Evolutionary conservation across 352 stramenopile genomes (phyloP), one percentile per base, ranked within the genome.

Genomic region (Phytopythium montanum): DNA sequence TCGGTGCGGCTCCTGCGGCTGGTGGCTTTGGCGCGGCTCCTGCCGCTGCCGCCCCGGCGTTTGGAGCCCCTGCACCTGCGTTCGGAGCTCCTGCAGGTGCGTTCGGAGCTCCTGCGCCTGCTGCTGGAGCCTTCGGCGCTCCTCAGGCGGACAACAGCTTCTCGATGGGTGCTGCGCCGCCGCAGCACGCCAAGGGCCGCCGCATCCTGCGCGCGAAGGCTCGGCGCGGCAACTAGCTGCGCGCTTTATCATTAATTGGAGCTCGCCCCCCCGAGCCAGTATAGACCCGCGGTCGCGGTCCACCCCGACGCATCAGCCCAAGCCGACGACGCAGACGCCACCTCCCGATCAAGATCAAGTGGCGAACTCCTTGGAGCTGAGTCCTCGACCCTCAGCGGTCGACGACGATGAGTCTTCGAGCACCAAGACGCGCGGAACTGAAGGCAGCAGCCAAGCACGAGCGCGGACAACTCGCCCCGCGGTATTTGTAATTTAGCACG

Each of bases 191-290:
- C 12, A 86, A 85, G 62, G 69, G 69, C 23, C 77, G 82, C 45
- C 82, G 82, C 39, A 90, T 92, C 56, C 59, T 92, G 51, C 86
- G 85, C 57, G 75, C 76, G 34, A 70, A 68, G 56, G 26, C 56
- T 62, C 68, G 71, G 39, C 53, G 49, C 18, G 38, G 14, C 36
- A 50, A 34, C 26, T 50, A 48, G 39, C 34, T 23, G 18, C 23
- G 33, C 52, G 3, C 23, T 14, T 16, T 56, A 46, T 42, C 46
- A 8, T 25, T 46, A 46, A 31, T 16, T 26, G 34, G 31, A 29
- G 29, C 31, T 29, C 3, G 8, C 10, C 21, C 10, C 21, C 23
- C 13, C 12, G 48, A 54, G 28, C 28, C 48, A 54, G 48, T 41
- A 50, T 31, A 31, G 21, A 31, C n/a, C 13, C 21, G 23, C 39